Conservation (phyloP, 1,284 basidiomycete genomes). For the Malassezia arunalokei region DNA sequence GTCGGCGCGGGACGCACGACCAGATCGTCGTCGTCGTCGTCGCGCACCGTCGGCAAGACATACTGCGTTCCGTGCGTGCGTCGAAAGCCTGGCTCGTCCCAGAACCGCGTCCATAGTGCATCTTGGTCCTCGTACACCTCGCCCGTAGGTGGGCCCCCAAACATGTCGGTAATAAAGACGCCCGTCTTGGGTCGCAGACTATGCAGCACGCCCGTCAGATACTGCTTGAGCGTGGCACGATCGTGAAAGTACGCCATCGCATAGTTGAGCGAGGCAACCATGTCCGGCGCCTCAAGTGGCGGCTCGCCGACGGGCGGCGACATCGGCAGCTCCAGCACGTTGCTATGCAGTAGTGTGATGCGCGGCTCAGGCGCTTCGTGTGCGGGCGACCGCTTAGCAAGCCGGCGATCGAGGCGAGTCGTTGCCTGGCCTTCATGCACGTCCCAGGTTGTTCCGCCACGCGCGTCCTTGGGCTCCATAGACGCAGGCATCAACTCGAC, state of each 20-base stretch:
- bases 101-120: slow-evolving; percentile 16
- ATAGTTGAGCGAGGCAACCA: slow-evolving; percentile 34
- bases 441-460: too few relatives aligned
- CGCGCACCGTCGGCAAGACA: background rate
- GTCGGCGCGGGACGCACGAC: slow-evolving; percentile 14
- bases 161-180: slow-evolving; percentile 33
- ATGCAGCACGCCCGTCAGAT: slow-evolving; percentile 17
- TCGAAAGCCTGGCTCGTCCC: slow-evolving; percentile 18
- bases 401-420: slow-evolving; percentile 27
- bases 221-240: slow-evolving; percentile 22
- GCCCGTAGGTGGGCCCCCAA: slow-evolving; percentile 26
- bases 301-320: background rate
- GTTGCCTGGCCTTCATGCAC: slow-evolving; percentile 20
- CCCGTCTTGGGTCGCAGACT: slow-evolving; percentile 27
- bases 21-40: slow-evolving; percentile 7
- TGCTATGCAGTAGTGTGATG: slow-evolving; percentile 27
- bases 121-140: slow-evolving; percentile 22
- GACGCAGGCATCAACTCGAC: slow-evolving; percentile 3
- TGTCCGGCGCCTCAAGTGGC: slow-evolving; percentile 20
- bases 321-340: slow-evolving; percentile 28
- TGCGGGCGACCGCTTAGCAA: slow-evolving; percentile 12
- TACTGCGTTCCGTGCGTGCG: slow-evolving; percentile 7
- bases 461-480: background rate
- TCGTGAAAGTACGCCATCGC: slow-evolving; percentile 37
- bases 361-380: background rate